Conservation (phyloP, 768 basidiomycete genomes). For the Leucogyrophana mollusca region DNA sequence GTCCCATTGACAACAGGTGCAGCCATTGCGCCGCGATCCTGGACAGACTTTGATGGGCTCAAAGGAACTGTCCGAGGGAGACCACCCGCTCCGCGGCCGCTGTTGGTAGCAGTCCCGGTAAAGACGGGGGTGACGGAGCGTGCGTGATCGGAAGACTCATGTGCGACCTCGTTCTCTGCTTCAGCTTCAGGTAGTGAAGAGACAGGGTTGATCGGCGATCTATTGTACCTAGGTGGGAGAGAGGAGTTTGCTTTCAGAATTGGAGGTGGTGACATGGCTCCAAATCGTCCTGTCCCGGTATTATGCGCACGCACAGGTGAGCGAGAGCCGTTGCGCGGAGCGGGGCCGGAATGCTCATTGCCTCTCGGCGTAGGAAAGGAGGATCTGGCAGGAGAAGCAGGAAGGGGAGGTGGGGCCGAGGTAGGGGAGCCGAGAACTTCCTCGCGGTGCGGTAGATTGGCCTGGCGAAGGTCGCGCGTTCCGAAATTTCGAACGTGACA, state of each 20-base stretch:
- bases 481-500: conserved; percentile 83
- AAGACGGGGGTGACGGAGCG: conserved; percentile 15
- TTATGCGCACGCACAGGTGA: conserved; percentile 26
- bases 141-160: conserved; percentile 15
- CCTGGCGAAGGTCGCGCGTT: conserved; percentile 68
- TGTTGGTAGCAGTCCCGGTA: conserved; percentile 39
- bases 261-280: conserved; percentile 20
- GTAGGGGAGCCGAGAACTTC: conserved; percentile 31
- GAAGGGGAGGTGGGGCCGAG: conserved; percentile 26
- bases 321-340: conserved; percentile 21
- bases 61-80: conserved; percentile 58
- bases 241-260: conserved; percentile 40
- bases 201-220: conserved; percentile 12
- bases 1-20: not conserved
- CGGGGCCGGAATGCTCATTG: conserved; percentile 24
- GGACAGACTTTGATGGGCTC: conserved; percentile 30
- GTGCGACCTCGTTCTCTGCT: conserved; percentile 25
- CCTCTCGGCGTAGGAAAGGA: conserved; percentile 15
- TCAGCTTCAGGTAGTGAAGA: conserved; percentile 10
- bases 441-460: conserved; percentile 58
- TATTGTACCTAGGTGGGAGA: conserved; percentile 37
- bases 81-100: conserved; percentile 43
- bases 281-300: conserved; percentile 18
- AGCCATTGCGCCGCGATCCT: not conserved
- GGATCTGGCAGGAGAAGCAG: conserved; percentile 27